Conservation (phyloP, 2,329 filamentous ascomycete species). For the Cladosporium sp. region DNA sequence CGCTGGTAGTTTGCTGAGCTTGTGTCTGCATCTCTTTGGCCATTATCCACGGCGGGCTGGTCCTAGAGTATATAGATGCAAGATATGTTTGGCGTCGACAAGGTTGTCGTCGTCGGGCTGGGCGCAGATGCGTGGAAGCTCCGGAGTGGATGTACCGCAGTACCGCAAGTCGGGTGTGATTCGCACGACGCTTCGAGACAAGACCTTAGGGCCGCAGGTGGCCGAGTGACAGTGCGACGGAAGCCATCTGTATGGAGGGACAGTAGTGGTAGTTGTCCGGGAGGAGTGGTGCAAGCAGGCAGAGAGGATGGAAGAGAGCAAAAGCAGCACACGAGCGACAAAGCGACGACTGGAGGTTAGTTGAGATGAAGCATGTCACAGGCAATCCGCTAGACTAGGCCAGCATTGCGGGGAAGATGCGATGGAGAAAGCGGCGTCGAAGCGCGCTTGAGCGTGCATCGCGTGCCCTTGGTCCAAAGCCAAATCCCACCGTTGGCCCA, state of each 20-base stretch:
- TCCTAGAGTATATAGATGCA: background rate
- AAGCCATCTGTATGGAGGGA: background rate
- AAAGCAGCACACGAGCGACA: background rate
- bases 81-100: background rate
- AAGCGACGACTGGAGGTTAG: too few species aligned
- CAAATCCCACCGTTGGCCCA: background rate
- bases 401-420: constrained; percentile 8
- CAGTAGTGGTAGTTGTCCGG: background rate
- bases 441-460: too few species aligned
- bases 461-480: too few species aligned
- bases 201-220: constrained; percentile 7
- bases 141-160: background rate
- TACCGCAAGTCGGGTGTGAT: background rate
- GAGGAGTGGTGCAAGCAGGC: background rate
- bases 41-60: background rate
- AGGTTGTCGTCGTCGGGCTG: background rate
- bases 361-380: background rate
- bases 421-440: constrained; percentile 5
- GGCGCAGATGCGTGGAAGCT: background rate
- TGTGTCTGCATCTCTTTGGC: constrained; percentile 6
- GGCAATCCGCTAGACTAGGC: background rate
- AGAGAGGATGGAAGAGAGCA: background rate
- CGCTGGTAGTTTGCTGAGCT: constrained; percentile 9
- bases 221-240: constrained; percentile 1
- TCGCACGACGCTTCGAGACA: constrained; percentile 4